Conservation (phyloP, 1,139 yeast species). For the Nakaseomyces uthaithaninus region DNA sequence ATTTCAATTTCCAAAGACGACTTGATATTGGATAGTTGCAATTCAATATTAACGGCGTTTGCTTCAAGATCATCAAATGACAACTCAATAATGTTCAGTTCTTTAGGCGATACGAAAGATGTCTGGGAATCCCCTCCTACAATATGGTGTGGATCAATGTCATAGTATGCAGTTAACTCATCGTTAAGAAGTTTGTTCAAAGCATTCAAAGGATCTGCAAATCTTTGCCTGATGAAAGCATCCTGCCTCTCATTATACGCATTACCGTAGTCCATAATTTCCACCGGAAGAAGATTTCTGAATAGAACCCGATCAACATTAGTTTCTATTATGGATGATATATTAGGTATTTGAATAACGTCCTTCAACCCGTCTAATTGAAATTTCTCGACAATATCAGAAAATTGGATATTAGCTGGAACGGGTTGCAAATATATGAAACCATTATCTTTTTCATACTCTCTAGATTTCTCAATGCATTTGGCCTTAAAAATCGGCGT, state of each 20-base stretch:
- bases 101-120: conserved; percentile 8
- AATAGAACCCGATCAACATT: conserved; percentile 35
- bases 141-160: conserved; percentile 2
- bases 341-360: conserved; percentile 14
- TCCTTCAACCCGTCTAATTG: conserved; percentile 41
- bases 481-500: not conserved
- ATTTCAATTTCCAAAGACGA: conserved; percentile 44
- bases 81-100: conserved; percentile 4
- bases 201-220: conserved; percentile 46
- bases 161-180: conserved; percentile 1
- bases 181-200: conserved; percentile 41
- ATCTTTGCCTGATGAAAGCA: conserved; percentile 42
- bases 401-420: conserved; percentile 34
- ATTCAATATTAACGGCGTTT: conserved; percentile 12
- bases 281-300: conserved; percentile 53
- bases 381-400: not conserved
- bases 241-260: conserved; percentile 64
- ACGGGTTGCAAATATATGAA: conserved; percentile 62
- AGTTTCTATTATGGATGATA: not conserved
- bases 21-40: conserved; percentile 37
- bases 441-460: conserved; percentile 73
- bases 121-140: conserved; percentile 9
- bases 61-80: conserved; percentile 15
- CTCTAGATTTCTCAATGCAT: conserved; percentile 29
- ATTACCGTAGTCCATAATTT: conserved; percentile 56